Evolutionary conservation across 2,329 filamentous ascomycete species (phyloP).

Genomic region (Camptophora hylomeconis): DNA sequence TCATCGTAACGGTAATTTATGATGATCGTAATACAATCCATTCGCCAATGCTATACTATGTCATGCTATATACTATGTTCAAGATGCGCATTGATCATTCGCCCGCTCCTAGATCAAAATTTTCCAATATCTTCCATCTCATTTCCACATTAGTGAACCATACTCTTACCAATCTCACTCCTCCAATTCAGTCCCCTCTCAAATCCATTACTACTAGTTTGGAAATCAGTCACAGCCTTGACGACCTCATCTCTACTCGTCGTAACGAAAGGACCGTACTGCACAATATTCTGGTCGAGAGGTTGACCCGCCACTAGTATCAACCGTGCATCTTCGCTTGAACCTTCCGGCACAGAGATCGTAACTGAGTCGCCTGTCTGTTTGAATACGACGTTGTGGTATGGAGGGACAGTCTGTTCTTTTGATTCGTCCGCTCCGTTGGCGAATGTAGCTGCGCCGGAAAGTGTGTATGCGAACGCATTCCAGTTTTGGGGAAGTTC

Average conservation of each 20-base stretch:
- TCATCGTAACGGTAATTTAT: too few relatives aligned
- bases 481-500: slow-evolving; percentile 71
- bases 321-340: slow-evolving; percentile 40
- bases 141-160: too few relatives aligned
- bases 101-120: too few relatives aligned
- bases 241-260: slow-evolving; percentile 59
- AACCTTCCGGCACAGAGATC: slow-evolving; percentile 53
- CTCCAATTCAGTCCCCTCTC: slow-evolving; percentile 67
- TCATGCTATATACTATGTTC: too few relatives aligned
- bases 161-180: slow-evolving; percentile 74
- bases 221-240: slow-evolving; percentile 64
- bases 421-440: slow-evolving; percentile 17
- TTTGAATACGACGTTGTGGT: slow-evolving; percentile 82
- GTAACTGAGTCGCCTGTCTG: slow-evolving; percentile 63
- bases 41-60: too few relatives aligned
- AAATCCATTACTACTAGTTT: slow-evolving; percentile 62
- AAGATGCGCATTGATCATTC: too few relatives aligned
- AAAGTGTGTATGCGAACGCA: slow-evolving; percentile 75
- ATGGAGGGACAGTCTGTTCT: slow-evolving; percentile 47
- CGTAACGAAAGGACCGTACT: slow-evolving; percentile 78
- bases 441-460: slow-evolving; percentile 52
- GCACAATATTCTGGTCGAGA: slow-evolving; percentile 65
- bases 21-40: too few relatives aligned
- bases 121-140: too few relatives aligned
- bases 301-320: slow-evolving; percentile 67